Evolutionary conservation across 208 protist species (phyloP).

Genomic region (Crithidia fasciculata): DNA sequence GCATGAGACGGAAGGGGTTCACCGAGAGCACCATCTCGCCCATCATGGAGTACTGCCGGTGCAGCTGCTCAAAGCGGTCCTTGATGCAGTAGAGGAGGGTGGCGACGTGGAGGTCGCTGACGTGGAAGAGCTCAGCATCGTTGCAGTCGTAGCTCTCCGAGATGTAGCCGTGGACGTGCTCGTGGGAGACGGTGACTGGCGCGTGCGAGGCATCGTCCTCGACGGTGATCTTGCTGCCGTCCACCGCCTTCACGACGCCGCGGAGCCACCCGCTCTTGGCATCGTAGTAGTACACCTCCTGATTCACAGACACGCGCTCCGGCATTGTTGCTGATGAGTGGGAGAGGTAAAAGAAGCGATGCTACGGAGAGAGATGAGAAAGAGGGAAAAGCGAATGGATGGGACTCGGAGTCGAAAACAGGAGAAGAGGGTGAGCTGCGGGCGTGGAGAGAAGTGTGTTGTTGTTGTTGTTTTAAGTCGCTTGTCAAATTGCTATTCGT

Average conservation of each 20-base stretch:
- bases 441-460: neutral
- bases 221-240: constrained; percentile 59
- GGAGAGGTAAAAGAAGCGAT: neutral
- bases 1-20: constrained; percentile 92
- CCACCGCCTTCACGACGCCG: constrained; percentile 52
- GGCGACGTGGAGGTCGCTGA: constrained; percentile 91
- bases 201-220: constrained; percentile 38
- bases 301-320: constrained; percentile 72
- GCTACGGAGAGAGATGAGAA: neutral
- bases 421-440: too few relatives aligned
- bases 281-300: constrained; percentile 84
- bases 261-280: constrained; percentile 78
- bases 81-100: constrained; percentile 92
- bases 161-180: constrained; percentile 80
- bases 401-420: too few relatives aligned
- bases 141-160: constrained; percentile 71
- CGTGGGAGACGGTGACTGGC: constrained; percentile 35
- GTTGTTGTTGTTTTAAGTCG: too few relatives aligned
- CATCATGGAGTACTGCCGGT: constrained; percentile 92
- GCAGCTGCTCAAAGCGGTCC: constrained; percentile 77
- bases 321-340: constrained; percentile 29
- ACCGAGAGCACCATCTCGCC: constrained; percentile 94
- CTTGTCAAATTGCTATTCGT: too few relatives aligned
- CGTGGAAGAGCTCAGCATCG: constrained; percentile 82
- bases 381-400: too few relatives aligned